phyloP scores from a whole-genome alignment of 495 filamentous ascomycete genomes.

The Glarea lozoyensis region DNA sequence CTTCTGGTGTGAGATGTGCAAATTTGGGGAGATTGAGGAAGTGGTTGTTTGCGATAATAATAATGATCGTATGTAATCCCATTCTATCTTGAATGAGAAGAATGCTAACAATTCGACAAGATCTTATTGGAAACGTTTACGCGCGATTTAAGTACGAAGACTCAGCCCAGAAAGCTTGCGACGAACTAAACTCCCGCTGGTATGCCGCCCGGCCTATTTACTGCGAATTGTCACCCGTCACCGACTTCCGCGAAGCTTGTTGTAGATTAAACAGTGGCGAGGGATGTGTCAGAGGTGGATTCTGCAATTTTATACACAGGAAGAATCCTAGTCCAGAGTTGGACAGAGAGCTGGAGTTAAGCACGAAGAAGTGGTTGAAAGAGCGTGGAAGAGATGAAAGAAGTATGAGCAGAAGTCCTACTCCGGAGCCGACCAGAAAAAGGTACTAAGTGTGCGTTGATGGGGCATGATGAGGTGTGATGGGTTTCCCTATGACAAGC shows the following conservation, averaged over 20 bases:
- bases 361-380: constrained; percentile 94
- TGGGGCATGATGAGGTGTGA: not conserved
- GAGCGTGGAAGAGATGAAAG: constrained; percentile 75
- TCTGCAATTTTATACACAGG: constrained; percentile 98
- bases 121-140: constrained; percentile 98
- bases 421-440: constrained; percentile 65
- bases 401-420: constrained; percentile 66
- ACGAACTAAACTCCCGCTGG: constrained; percentile 89
- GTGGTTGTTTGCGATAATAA: constrained; percentile 91
- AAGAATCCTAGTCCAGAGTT: constrained; percentile 87
- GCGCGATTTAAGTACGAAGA: constrained; percentile 99
- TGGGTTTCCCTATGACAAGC: too few species aligned
- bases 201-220: constrained; percentile 97
- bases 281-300: constrained; percentile 90
- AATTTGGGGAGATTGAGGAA: constrained; percentile 84
- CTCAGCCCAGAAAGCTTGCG: constrained; percentile 84
- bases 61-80: constrained; percentile 21
- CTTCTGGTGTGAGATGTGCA: constrained; percentile 98
- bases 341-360: constrained; percentile 76
- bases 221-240: constrained; percentile 93
- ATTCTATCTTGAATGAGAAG: not conserved
- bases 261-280: constrained; percentile 91
- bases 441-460: constrained; percentile 38
- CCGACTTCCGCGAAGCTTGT: constrained; percentile 97
- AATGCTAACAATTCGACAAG: too few species aligned